phyloP scores from a whole-genome alignment of 1,284 basidiomycete species.

The Trichosporon ovoides region DNA sequence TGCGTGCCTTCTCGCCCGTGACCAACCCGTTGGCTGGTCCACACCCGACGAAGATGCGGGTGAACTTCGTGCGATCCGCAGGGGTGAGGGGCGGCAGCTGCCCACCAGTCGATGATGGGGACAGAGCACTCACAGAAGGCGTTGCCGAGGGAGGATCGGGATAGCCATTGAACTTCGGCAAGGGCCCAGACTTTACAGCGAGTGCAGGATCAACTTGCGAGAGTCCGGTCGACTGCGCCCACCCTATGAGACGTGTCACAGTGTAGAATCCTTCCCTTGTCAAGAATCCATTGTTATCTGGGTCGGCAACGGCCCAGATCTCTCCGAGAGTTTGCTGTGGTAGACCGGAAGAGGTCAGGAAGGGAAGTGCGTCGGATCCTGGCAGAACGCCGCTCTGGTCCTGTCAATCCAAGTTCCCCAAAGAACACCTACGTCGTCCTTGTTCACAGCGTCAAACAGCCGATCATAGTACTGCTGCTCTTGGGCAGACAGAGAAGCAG shows the following conservation, averaged over 20 bases:
- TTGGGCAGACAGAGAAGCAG: constrained; percentile 2
- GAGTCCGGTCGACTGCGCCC: constrained; percentile 72
- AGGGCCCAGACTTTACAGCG: constrained; percentile 60
- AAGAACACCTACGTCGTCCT: constrained; percentile 34
- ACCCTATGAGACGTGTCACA: constrained; percentile 83
- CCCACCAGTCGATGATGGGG: constrained; percentile 49
- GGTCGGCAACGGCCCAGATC: constrained; percentile 90
- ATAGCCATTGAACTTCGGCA: constrained; percentile 73
- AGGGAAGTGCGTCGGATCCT: constrained; percentile 74
- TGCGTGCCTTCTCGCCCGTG: constrained; percentile 79
- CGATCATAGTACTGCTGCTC: constrained; percentile 47
- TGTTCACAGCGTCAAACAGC: constrained; percentile 43
- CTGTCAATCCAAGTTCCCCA: not conserved
- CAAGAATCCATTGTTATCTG: constrained; percentile 86
- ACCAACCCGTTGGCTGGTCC: constrained; percentile 72
- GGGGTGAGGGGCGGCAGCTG: constrained; percentile 61
- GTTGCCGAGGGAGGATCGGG: constrained; percentile 42
- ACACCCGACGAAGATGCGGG: constrained; percentile 66
- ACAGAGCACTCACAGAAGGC: constrained; percentile 29
- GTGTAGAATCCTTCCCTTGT: constrained; percentile 77
- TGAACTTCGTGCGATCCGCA: constrained; percentile 77
- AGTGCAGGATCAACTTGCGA: constrained; percentile 27
- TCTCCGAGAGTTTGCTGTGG: constrained; percentile 74
- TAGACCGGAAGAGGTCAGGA: constrained; percentile 74
- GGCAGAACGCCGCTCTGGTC: constrained; percentile 67